Base-by-base conservation (phyloP, 805 yeast genomes). In the Kodamaea hsintzibuensis region DNA sequence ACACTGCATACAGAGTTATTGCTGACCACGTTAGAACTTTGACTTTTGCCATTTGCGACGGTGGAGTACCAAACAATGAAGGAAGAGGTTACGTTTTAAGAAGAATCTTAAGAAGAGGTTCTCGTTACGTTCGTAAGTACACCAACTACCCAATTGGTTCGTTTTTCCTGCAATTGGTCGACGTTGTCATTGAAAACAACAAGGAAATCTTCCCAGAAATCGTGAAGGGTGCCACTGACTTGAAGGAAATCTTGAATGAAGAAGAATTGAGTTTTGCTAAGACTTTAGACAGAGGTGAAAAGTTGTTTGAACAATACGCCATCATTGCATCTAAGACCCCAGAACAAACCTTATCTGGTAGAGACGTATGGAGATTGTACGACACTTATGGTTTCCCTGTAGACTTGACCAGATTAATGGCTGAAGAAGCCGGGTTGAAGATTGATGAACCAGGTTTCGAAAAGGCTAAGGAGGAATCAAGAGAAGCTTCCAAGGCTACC, bases 321-420 rank as follows among this genome's bases (percentile, higher is more conserved):
- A 82, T 83, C 50, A 83, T 83, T 63, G 96, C 98, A 52, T 77
- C 87, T 50, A 83, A 86, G 64, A 81, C 88, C 27, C 86, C 88
- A 46, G 83, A 82, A 58, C 91, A 86, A 71, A 82, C 88, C 40
- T 81, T 95, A 58, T 83, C 89, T 48, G 99, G 99, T 70, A 86
- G 83, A 65, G 98, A 93, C 70, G 99, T 95, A 40, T 95, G 99
- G 99, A 85, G 99, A 76, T 80, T 95, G 63, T 95, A 95, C 66
- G 99, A 95, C 66, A 95, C 99, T 10, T 95, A 93, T 68, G 99
- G 99, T 55, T 95, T 95, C 88, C 99, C 99, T 39, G 98, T 91
- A 54, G 99, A 95, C 74, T 82, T 95, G 68, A 95, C 99, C 30
- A 85, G 97, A 70, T 82, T 95, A 69, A 95, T 95, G 99, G 99